Percentiles rank a stretch among this genome's conserved stretches.
Evolutionary conservation across 345 rosid genomes (phyloP).

Genomic region (Eucalyptus tenuipes): DNA sequence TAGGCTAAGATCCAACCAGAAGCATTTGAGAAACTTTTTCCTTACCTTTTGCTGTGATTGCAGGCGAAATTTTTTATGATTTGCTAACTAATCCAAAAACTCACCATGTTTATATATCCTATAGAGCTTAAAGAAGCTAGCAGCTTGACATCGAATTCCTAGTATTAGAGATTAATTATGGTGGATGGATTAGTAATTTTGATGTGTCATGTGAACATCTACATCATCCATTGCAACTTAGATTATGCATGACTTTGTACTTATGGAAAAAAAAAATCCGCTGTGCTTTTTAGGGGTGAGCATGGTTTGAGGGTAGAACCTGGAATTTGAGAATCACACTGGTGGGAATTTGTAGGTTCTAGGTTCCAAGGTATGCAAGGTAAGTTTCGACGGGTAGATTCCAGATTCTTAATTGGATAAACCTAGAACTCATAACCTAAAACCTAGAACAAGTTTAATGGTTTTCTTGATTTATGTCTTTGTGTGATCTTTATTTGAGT

Average conservation of each 20-base stretch:
- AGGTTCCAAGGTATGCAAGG: fast-evolving
- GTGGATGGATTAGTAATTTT: not conserved
- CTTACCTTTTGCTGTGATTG: not conserved
- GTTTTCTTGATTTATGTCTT: too few relatives aligned
- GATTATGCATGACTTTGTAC: not conserved
- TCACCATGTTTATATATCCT: not conserved
- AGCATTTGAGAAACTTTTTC: not conserved
- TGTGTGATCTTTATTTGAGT: too few relatives aligned
- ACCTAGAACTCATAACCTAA: fast-evolving
- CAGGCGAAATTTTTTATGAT: not conserved
- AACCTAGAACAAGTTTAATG: too few relatives aligned
- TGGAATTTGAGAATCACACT: fast-evolving
- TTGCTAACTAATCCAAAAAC: not conserved
- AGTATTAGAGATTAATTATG: not conserved
- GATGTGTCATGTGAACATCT: not conserved
- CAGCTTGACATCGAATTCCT: not conserved
- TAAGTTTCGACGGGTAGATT: fast-evolving
- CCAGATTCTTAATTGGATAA: too few relatives aligned
- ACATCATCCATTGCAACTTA: not conserved
- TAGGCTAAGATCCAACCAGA: not conserved
- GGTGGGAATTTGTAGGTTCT: too few relatives aligned
- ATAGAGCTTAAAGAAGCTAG: not conserved
- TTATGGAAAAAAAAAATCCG: not conserved
- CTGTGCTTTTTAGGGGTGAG: not conserved
- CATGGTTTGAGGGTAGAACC: too few relatives aligned